Base-by-base conservation (phyloP, 2,329 filamentous ascomycete genomes). In the Hypoxylon sp. region DNA sequence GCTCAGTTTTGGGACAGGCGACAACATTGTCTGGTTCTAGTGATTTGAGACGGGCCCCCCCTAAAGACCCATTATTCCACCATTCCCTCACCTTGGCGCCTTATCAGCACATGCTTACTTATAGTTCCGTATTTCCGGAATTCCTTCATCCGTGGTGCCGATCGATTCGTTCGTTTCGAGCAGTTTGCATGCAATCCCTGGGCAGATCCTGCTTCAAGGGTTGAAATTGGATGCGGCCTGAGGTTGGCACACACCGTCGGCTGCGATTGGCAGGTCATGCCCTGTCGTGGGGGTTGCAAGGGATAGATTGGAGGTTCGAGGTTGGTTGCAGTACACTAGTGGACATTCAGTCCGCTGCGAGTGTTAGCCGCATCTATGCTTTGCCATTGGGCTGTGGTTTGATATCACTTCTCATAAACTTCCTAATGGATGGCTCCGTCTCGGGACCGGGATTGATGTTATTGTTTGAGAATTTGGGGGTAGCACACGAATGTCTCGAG, bases 221-320 rank as follows among this genome's bases (percentile, higher is more conserved):
- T 35, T 33, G 51, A 52, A 48, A 13, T 42, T 22, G 37, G 33
- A 26, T 44, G 17, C 39, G 37, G 1, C 13, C 37, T 31, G 5
- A 8, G 19, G 29, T 37, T 59, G 44, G 56, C 33, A 22, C 44
- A n/a, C 50, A 50, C 42, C 37, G 35, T 17, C 47, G 33, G 24
- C 11, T 44, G 35, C 35, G 46, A 63, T 55, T 52, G 46, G 60
- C 33, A 47, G 56, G 22, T 8, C 22, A n/a, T 33, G 33, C 24
- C n/a, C 29, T 14, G 63, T 29, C 58, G 64, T 67, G 64, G 58
- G 64, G 64, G 19, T 44, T n/a, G 8, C n/a, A 31, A 14, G 47
- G 52, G 47, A 48, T 58, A 48, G 10, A 14, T 31, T 50, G 52
- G 29, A 46, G 2, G 29, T 31, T 31, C 29, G 22, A 29, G 19